Conservation (phyloP, 257 asterid genomes). For the Gentiana straminea region DNA sequence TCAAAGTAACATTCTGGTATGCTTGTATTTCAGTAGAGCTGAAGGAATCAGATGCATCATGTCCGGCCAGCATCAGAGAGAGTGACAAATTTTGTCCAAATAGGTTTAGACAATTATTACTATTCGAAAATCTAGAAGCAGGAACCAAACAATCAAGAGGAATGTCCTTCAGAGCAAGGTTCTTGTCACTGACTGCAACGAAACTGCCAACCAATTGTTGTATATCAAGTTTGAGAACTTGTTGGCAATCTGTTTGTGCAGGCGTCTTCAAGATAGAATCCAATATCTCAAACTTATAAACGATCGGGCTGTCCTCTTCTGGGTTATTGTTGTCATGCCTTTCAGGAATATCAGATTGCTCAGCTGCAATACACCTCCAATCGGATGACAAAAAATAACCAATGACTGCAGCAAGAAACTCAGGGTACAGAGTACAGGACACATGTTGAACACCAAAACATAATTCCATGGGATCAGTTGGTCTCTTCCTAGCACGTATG, state of each 20-base stretch:
- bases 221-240: conserved; percentile 54
- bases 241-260: conserved; percentile 29
- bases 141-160: conserved; percentile 61
- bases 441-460: conserved; percentile 56
- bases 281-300: conserved; percentile 48
- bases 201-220: conserved; percentile 34
- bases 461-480: conserved; percentile 25
- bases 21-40: conserved; percentile 14
- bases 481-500: conserved; percentile 48
- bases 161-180: conserved; percentile 40
- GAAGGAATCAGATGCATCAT: conserved; percentile 25
- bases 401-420: conserved; percentile 56
- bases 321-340: conserved; percentile 16
- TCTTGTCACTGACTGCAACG: conserved; percentile 25
- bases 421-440: conserved; percentile 74
- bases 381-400: conserved; percentile 72
- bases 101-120: conserved; percentile 59
- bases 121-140: conserved; percentile 44
- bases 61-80: conserved; percentile 35
- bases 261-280: conserved; percentile 58
- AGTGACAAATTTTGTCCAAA: conserved; percentile 69
- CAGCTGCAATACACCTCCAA: conserved; percentile 38
- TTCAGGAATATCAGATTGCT: conserved; percentile 25
- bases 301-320: conserved; percentile 25
- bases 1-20: conserved; percentile 28